Percentiles rank a stretch among this genome's conserved stretches.
Evolutionary conservation across 192 early-diverging fungal genomes (phyloP).

Genomic region (Gamsiella multidivaricata): DNA sequence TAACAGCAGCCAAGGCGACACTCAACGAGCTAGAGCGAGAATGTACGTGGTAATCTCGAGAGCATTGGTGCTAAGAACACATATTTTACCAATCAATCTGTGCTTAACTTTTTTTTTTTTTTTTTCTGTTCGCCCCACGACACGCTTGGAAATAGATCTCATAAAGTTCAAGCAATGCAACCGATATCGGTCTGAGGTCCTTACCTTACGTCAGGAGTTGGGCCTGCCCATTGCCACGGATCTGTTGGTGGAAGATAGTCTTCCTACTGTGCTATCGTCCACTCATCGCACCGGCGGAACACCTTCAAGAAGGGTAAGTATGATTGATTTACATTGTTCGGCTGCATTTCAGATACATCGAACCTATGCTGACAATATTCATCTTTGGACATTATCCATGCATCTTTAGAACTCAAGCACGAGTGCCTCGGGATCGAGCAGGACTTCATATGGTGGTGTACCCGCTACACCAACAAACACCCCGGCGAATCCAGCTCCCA

Average conservation of each 20-base stretch:
- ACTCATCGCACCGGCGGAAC: slow-evolving; percentile 48
- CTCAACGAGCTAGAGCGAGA: slow-evolving; percentile 56
- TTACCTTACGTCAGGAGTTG: slow-evolving; percentile 42
- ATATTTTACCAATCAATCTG: too few species aligned
- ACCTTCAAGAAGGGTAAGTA: slow-evolving; percentile 42
- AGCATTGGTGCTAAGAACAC: too few species aligned
- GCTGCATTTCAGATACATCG: too few species aligned
- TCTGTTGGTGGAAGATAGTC: slow-evolving; percentile 32
- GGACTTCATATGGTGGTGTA: slow-evolving; percentile 25
- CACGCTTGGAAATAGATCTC: too few species aligned
- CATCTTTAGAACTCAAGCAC: slow-evolving; percentile 53
- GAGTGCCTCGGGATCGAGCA: slow-evolving; percentile 34
- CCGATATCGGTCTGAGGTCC: slow-evolving; percentile 43
- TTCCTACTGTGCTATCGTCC: slow-evolving; percentile 40
- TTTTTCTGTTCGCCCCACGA: too few species aligned
- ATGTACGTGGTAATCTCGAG: slow-evolving; percentile 23
- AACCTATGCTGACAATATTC: background rate
- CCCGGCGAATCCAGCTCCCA: slow-evolving; percentile 46
- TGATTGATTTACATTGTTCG: background rate
- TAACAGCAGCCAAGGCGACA: slow-evolving; percentile 43
- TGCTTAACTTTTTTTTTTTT: background rate
- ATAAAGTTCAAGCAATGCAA: slow-evolving; percentile 49
- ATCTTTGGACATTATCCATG: background rate
- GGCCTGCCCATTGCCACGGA: slow-evolving; percentile 46
- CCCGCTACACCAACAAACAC: slow-evolving; percentile 53